Evolutionary conservation across 192 early-diverging fungal species (phyloP).

Genomic region (Coemansia erecta): DNA sequence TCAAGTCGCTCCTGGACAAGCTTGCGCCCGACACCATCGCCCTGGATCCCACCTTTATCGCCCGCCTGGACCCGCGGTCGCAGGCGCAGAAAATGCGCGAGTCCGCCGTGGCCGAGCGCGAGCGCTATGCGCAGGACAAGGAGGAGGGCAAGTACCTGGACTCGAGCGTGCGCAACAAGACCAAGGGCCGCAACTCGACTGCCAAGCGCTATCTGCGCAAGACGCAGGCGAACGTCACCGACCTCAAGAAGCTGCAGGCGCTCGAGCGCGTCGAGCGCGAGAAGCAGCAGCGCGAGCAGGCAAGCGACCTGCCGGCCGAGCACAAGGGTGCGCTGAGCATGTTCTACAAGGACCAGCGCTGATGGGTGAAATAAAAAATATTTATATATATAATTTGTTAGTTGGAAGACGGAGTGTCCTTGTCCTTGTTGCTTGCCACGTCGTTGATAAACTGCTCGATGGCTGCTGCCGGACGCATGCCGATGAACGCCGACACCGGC

Average conservation of each 20-base stretch:
- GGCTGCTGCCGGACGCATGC: conserved; percentile 49
- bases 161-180: conserved; percentile 41
- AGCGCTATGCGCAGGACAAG: conserved; percentile 25
- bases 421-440: conserved; percentile 57
- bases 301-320: conserved; percentile 27
- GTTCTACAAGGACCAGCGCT: conserved; percentile 41
- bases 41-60: conserved; percentile 79
- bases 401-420: no score
- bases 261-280: conserved; percentile 34
- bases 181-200: conserved; percentile 59
- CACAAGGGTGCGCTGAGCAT: conserved; percentile 38
- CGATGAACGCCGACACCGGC: conserved; percentile 66
- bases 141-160: conserved; percentile 33
- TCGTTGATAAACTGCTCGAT: conserved; percentile 56
- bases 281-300: conserved; percentile 14
- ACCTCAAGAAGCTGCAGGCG: conserved; percentile 56
- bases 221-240: conserved; percentile 79
- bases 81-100: conserved; percentile 21
- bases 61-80: conserved; percentile 69
- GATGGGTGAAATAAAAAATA: background rate
- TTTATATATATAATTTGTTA: conserved; percentile 1
- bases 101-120: conserved; percentile 4
- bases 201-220: conserved; percentile 73
- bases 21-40: conserved; percentile 92
- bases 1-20: conserved; percentile 85